Evolutionary conservation across 805 yeast genomes (phyloP), one percentile per base, ranked within the genome.

Genomic region (Wickerhamia fluorescens): DNA sequence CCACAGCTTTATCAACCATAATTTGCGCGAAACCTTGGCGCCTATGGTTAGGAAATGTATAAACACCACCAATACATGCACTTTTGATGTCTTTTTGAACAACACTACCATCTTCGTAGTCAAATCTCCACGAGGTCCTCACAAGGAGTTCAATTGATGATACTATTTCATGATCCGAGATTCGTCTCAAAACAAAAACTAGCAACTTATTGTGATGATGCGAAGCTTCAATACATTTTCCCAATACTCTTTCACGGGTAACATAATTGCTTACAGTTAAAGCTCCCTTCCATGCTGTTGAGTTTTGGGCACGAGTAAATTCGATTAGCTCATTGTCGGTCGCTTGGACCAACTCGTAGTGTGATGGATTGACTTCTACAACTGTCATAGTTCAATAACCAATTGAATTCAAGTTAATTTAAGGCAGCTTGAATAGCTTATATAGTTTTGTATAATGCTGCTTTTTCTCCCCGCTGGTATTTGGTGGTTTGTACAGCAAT

Each of bases 21-120:
- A 61, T 45, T 14, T 42, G 37, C 10, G 65, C 68, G 30, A 49
- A 51, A 0, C 68, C 68, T 23, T 53, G 47, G 7, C 60, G 58
- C 25, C 70, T 41, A 38, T 51, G 37, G 23, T 51, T 56, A 4
- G 55, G 55, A 27, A 51, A 53, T 3, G 67, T 60, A 43, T 40
- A 63, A 2, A 64, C 70, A 2, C 62, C 66, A 10, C 69, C 68
- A 21, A 64, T 48, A 29, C 66, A 57, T 1, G 65, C 70, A 29
- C 57, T 37, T 13, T 39, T 36, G 11, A 57, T 41, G 3, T 36
- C 36, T 8, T 37, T 29, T 18, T 41, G 33, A 4, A 28, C 33
- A 3, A 49, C 53, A 16, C 37, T 25, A 6, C 39, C 41, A 6
- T 30, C 35, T 3, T 32, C 34, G 9, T 34, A 36, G 9, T 33